A percentile compares a stretch with the other conserved stretches of the same genome.
These are phyloP conservation scores for Daldinia vernicosa DNA, from an alignment of 495 filamentous ascomycete genomes.

Conservation along the genomic window DNA sequence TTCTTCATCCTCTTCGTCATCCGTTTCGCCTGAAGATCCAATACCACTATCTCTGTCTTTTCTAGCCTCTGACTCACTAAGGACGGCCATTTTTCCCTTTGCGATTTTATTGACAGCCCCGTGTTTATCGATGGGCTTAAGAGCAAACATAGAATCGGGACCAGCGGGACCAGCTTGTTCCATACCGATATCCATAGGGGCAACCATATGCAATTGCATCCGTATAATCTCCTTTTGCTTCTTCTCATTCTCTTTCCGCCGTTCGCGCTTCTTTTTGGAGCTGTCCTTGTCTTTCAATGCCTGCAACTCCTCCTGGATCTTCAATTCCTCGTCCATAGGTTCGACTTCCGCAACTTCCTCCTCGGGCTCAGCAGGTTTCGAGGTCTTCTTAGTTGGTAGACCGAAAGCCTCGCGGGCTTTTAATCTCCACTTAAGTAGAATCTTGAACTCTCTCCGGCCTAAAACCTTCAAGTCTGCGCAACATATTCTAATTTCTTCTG, in stretches of 20 bases:
- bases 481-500: conserved; percentile 82
- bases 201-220: conserved; percentile 96
- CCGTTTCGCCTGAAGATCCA: conserved; percentile 61
- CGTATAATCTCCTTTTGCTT: conserved; percentile 90
- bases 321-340: conserved; percentile 92
- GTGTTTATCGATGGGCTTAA: conserved; percentile 80
- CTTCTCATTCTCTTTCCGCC: conserved; percentile 84
- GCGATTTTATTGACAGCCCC: conserved; percentile 73
- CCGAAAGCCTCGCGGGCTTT: conserved; percentile 93
- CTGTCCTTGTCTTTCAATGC: conserved; percentile 79
- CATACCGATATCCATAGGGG: conserved; percentile 94
- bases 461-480: conserved; percentile 90
- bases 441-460: conserved; percentile 93
- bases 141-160: conserved; percentile 80
- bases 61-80: conserved; percentile 62
- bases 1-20: conserved; percentile 76
- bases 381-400: conserved; percentile 76
- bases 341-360: conserved; percentile 85
- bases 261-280: conserved; percentile 77
- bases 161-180: conserved; percentile 84
- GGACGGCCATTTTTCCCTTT: conserved; percentile 76
- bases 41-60: conserved; percentile 69
- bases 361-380: conserved; percentile 60
- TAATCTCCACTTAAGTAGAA: conserved; percentile 90
- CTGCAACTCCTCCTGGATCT: conserved; percentile 86